Evolutionary conservation across 106 monocot species (phyloP), one percentile per base, ranked within the genome.

Genomic region (Chionographis japonica): DNA sequence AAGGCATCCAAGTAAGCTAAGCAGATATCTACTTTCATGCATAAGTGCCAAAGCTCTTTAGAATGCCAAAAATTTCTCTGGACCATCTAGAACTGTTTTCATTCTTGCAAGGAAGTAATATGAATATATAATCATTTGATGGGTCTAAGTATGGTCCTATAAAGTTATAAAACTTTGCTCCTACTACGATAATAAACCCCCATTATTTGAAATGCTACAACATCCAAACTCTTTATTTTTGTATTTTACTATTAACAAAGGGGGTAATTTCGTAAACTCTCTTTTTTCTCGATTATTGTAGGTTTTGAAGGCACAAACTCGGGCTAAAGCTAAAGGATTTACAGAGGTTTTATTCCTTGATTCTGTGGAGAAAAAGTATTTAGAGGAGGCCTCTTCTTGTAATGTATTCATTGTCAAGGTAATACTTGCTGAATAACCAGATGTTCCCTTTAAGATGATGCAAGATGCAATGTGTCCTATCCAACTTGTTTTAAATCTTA

Each of bases 351-450:
- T 82, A 42, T 82, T 56, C 38, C 73, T 97, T 20, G 97, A 97
- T 49, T 66, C 80, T 19, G 81, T 85, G 15, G 15, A 92, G 52
- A 87, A 90, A n/a, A 87, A 77, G 61, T 86, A 89, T 63, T 39
- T 97, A 54, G 97, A 97, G 72, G 97, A 97, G 67, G 86, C 78
- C 40, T 86, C 89, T 57, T 85, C 92, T 37, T 97, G 92, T 56
- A 97, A 97, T 71, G 79, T 92, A 51, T 97, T 97, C 62, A 36
- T 90, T 35, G 79, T 92, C 10, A 97, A 97, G 92, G 97, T 90
- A 76, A 55, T 12, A 3, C 59, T 69, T 20, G 1, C 36, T 53
- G 37, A 27, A 56, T 13, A 17, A 38, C 5, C 13, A 36, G 9
- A n/a, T 37, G 36, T 35, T 36, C 6, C 27, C 8, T 59, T 27